These are phyloP conservation scores for Mycena belliarum DNA, from an alignment of 768 basidiomycete genomes.

Conservation along the genomic window DNA sequence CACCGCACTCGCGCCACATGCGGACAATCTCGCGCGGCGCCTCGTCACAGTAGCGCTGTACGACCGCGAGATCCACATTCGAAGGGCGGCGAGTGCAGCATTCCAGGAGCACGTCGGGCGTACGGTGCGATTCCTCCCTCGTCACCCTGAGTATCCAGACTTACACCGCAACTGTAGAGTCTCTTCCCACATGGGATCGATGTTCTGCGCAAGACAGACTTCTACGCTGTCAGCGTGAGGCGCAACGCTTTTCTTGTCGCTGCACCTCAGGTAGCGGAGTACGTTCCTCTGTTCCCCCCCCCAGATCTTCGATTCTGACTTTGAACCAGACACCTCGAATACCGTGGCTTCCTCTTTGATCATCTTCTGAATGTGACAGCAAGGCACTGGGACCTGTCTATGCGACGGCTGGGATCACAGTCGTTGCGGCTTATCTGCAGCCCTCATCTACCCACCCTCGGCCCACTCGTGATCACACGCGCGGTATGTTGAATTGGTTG, in stretches of 20 bases:
- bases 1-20: slow-evolving; percentile 58
- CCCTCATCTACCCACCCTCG: slow-evolving; percentile 55
- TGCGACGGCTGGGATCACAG: slow-evolving; percentile 77
- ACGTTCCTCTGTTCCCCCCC: slow-evolving; percentile 33
- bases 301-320: neutral
- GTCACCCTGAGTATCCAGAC: neutral
- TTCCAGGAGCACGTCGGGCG: slow-evolving; percentile 97
- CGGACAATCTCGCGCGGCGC: slow-evolving; percentile 62
- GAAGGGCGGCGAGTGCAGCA: slow-evolving; percentile 94
- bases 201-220: slow-evolving; percentile 89
- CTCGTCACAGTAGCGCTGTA: slow-evolving; percentile 82
- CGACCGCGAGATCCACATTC: slow-evolving; percentile 93
- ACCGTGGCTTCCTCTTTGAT: slow-evolving; percentile 65
- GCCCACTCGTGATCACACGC: slow-evolving; percentile 47
- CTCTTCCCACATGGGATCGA: slow-evolving; percentile 94
- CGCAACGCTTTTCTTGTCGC: slow-evolving; percentile 83
- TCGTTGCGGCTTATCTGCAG: slow-evolving; percentile 72
- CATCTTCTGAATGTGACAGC: slow-evolving; percentile 75
- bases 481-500: slow-evolving; percentile 46
- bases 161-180: slow-evolving; percentile 47
- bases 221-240: slow-evolving; percentile 88
- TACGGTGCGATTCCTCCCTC: slow-evolving; percentile 56
- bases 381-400: slow-evolving; percentile 85
- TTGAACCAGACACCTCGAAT: slow-evolving; percentile 70
- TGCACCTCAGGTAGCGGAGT: slow-evolving; percentile 88